Base-by-base conservation (phyloP, 768 basidiomycete species). In the Tricholomella constricta region DNA sequence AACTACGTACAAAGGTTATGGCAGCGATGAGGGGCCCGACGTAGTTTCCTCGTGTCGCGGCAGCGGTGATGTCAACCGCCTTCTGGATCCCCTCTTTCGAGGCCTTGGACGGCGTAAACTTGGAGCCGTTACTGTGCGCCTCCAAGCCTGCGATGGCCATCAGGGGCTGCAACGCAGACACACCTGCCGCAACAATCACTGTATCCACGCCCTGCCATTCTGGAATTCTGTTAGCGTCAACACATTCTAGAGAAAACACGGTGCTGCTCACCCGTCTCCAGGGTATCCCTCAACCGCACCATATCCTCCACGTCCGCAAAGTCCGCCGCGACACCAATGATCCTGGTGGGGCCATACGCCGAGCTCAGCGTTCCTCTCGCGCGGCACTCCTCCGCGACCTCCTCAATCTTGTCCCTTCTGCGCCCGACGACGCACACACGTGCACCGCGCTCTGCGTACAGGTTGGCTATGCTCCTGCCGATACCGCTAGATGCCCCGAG, bases 201-300 rank as follows among this genome's bases (percentile, higher is more conserved):
- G 94, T 96, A 67, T 96, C 94, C 1, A 95, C 59, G 14, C 92
- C 90, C 1, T 71, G 73, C 91, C 92, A 94, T 58, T 76, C 94
- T 95, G 55, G 1, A 27, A 31, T 8, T 8, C n/a, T 14, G 52
- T 38, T 40, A 19, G 41, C 29, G n/a, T 27, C 43, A 22, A 27
- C 27, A 51, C 43, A 15, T 6, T 27, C 12, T 45, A 48, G 35
- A 49, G 50, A 26, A 46, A 20, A 29, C 26, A 25, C 19, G 34
- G 29, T 14, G 11, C 40, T 11, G 9, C 82, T 37, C 45, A 89
- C 93, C 79, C 57, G 71, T 68, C 38, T 80, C 73, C 22, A 95
- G 52, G 1, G 64, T 60, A 9, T 75, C 72, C 43, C 90, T 69
- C 11, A 92, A 63, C 4, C 68, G 68, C 7, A 89, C 66, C 80